Percentiles rank a stretch among this genome's conserved stretches.
These are phyloP conservation scores for Pezicula neosporulosa DNA, from an alignment of 2,329 filamentous ascomycete species.

Conservation along the genomic window DNA sequence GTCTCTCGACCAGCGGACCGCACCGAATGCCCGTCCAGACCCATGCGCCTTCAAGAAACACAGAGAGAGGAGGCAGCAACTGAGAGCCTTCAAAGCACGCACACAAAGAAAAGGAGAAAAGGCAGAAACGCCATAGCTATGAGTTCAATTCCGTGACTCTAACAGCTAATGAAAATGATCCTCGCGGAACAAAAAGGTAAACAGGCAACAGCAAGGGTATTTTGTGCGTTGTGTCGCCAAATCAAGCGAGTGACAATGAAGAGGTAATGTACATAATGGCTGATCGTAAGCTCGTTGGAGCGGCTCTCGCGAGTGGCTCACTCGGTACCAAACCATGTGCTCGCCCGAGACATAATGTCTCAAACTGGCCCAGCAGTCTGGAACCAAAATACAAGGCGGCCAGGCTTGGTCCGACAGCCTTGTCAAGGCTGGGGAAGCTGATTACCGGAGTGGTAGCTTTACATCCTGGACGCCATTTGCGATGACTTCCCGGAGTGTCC, in stretches of 20 bases:
- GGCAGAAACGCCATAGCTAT: slow-evolving; percentile 1
- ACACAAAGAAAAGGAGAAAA: background rate
- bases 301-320: background rate
- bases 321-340: background rate
- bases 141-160: background rate
- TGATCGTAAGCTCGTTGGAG: slow-evolving; percentile 1
- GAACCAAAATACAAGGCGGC: background rate
- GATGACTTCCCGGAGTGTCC: slow-evolving; percentile 71
- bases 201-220: slow-evolving; percentile 17
- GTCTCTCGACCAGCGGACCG: too few relatives aligned
- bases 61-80: background rate
- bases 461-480: slow-evolving; percentile 65
- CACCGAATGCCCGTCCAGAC: too few relatives aligned
- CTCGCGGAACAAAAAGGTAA: slow-evolving; percentile 1
- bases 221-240: slow-evolving; percentile 13
- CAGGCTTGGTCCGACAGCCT: slow-evolving; percentile 2
- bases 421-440: slow-evolving; percentile 1
- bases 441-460: slow-evolving; percentile 57
- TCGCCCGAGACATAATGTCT: slow-evolving; percentile 2
- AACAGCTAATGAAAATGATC: background rate
- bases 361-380: background rate
- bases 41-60: background rate
- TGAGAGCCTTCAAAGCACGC: background rate
- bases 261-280: slow-evolving; percentile 15
- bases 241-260: slow-evolving; percentile 14